Evolutionary conservation across 257 asterid species (phyloP), one percentile per base, ranked within the genome.

Genomic region (Salvia miltiorrhiza): DNA sequence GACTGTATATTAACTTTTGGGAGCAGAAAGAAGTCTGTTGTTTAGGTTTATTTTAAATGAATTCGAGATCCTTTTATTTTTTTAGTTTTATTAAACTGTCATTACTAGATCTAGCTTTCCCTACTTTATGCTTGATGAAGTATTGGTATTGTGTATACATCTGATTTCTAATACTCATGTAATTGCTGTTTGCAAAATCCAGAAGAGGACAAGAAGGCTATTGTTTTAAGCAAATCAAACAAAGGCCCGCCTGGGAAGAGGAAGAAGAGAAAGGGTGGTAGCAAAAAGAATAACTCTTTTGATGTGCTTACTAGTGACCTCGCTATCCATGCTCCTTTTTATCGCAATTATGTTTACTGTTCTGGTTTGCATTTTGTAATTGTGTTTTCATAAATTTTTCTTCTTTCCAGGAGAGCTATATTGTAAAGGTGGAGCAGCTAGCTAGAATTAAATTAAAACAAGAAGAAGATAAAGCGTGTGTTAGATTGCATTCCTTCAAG

Each of bases 401-500:
- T 61, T 54, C 45, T 66, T 58, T 55, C 40, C 84, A 92, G 98
- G 95, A 86, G 77, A 84, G 82, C 74, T 88, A 82, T 77, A 73
- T 89, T 39, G 80, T 72, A 54, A 93, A 88, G 86, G 97, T 90
- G 75, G 91, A 86, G 79, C 66, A 90, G 65, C 86, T 90, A 63
- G 97, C 99, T 41, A 90, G 79, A 82, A 69, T 93, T 70, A 86
- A 90, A 66, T 90, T 75, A 70, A 87, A 86, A 70, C 97, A 87
- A 76, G 96, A 88, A 70, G 96, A 88, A 64, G 90, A 93, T 50
- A 90, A 80, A 78, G 75, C 76, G 64, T 75, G 86, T 0, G 90
- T 87, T 53, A 85, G 86, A 71, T 81, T 90, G 82, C 97, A 88
- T 77, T 88, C 97, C n/a, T 93, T 87, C 69, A 77, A 86, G 98